phyloP scores from a whole-genome alignment of 2,329 filamentous ascomycete species.

The Cladobotryum mycophilum region DNA sequence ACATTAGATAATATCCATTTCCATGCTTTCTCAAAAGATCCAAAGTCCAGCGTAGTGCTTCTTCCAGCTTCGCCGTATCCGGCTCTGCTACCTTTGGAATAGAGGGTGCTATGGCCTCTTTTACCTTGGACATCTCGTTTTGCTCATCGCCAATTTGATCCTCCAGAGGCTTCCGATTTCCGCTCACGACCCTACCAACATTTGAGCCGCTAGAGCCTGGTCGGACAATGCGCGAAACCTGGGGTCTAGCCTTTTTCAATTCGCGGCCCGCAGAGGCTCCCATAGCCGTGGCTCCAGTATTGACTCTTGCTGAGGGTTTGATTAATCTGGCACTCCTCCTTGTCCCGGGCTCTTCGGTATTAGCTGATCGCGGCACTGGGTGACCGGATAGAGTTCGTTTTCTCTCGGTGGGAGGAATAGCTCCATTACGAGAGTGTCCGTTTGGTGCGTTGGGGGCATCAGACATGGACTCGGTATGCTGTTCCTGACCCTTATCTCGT shows the following conservation, averaged over 20 bases:
- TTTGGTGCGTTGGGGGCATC: conserved; percentile 34
- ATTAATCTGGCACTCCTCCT: conserved; percentile 69
- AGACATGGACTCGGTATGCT: conserved; percentile 31
- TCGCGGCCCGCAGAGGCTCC: conserved; percentile 59
- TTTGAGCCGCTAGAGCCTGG: conserved; percentile 60
- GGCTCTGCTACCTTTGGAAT: conserved; percentile 36
- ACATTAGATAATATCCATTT: conserved; percentile 69
- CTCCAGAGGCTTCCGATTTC: conserved; percentile 71
- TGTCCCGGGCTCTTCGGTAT: conserved; percentile 52
- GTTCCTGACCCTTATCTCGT: conserved; percentile 27
- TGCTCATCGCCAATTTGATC: conserved; percentile 65
- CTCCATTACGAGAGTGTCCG: conserved; percentile 30
- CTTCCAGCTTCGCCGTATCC: conserved; percentile 62
- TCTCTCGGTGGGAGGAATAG: conserved; percentile 53
- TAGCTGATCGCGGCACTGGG: conserved; percentile 46
- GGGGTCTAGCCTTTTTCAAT: conserved; percentile 76
- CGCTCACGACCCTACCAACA: conserved; percentile 82
- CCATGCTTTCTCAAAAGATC: conserved; percentile 79
- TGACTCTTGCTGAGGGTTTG: conserved; percentile 62
- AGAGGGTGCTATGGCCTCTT: conserved; percentile 33
- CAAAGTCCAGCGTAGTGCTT: conserved; percentile 69
- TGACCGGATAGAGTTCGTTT: conserved; percentile 94
- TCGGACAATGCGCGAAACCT: conserved; percentile 59
- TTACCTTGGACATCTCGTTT: conserved; percentile 49
- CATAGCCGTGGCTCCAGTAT: conserved; percentile 49